Percentiles rank a stretch among this genome's conserved stretches.
Conservation (phyloP, 2,329 filamentous ascomycete genomes). For the Trichoderma koningii region DNA sequence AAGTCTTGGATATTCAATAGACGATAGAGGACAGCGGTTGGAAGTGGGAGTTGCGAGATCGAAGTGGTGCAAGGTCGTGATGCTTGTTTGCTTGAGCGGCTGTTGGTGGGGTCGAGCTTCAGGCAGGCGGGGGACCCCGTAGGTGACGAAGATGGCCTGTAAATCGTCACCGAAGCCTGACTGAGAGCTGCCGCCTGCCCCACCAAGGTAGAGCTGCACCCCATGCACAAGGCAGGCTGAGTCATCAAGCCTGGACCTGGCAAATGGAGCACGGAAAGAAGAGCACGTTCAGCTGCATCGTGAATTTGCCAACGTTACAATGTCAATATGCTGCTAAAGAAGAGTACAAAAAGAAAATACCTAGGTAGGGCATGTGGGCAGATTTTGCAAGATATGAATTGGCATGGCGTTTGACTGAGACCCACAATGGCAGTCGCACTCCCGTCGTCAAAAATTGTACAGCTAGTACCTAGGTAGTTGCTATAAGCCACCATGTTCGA, state of each 20-base stretch:
- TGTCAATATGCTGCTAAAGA: too few relatives aligned
- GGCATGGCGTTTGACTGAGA: too few relatives aligned
- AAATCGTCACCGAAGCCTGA: constrained; percentile 19
- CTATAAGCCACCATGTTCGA: too few relatives aligned
- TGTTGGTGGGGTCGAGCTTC: constrained; percentile 25
- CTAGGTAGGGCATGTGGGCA: too few relatives aligned
- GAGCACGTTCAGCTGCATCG: too few relatives aligned
- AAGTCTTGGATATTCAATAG: not conserved
- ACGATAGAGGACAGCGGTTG: not conserved
- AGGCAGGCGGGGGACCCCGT: constrained; percentile 22
- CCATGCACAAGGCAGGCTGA: not conserved
- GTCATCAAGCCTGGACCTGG: not conserved
- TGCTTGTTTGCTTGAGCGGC: not conserved
- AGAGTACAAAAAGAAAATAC: too few relatives aligned
- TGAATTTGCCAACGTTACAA: too few relatives aligned
- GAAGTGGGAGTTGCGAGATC: not conserved
- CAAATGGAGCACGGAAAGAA: too few relatives aligned
- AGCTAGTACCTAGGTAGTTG: too few relatives aligned
- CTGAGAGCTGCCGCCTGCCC: not conserved
- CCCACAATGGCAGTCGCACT: too few relatives aligned
- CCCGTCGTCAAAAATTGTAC: too few relatives aligned
- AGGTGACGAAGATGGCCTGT: constrained; percentile 1
- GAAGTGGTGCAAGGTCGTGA: not conserved
- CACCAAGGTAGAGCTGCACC: not conserved
- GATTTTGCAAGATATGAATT: too few relatives aligned